phyloP scores from a whole-genome alignment of 2,329 filamentous ascomycete species.

The Alternaria consortialis region DNA sequence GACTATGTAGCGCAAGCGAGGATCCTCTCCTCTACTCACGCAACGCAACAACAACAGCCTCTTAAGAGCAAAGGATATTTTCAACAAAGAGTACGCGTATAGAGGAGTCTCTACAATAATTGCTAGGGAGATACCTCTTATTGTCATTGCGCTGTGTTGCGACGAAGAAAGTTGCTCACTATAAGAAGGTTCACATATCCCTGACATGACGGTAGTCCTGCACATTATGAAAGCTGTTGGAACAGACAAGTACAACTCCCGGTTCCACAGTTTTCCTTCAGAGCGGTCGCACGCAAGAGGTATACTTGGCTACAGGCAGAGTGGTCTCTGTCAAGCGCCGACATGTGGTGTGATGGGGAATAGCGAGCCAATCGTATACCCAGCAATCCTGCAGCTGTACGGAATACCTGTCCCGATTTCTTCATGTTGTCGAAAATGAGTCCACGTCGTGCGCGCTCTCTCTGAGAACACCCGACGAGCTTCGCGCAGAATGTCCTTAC shows the following conservation, averaged over 20 bases:
- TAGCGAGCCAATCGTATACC: constrained; percentile 4
- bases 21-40: neutral
- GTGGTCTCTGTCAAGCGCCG: neutral
- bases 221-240: neutral
- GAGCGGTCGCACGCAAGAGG: neutral
- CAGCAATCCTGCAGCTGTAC: constrained; percentile 2
- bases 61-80: neutral
- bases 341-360: neutral
- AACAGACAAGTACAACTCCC: neutral
- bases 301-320: neutral
- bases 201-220: neutral
- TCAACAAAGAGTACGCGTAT: neutral
- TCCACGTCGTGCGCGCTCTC: neutral
- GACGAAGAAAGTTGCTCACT: neutral
- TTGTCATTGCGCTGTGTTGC: neutral
- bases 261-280: neutral
- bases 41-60: neutral
- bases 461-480: neutral
- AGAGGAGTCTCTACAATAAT: neutral
- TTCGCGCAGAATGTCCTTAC: neutral
- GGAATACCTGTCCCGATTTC: neutral
- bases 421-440: neutral
- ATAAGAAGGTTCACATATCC: neutral
- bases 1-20: neutral
- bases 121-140: neutral